These are phyloP conservation scores for Hippophae rhamnoides DNA, from an alignment of 306 rosid genomes.

Conservation along the genomic window DNA sequence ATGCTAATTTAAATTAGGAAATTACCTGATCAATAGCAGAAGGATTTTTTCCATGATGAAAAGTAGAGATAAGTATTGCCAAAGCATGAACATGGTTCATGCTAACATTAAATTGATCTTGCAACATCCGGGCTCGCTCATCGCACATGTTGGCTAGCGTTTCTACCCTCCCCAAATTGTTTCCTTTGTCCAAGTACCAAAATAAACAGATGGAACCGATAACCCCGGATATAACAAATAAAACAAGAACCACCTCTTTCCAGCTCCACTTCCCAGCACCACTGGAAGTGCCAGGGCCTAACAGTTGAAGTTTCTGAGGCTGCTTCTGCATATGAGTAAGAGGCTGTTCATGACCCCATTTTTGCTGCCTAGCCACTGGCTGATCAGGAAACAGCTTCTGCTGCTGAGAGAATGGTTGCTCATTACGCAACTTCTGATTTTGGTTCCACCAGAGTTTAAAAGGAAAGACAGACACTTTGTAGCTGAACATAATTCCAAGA, in stretches of 20 bases:
- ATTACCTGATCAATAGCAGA: constrained; percentile 88
- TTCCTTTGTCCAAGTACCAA: constrained; percentile 44
- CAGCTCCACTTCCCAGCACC: constrained; percentile 72
- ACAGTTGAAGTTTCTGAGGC: constrained; percentile 28
- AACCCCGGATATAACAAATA: constrained; percentile 46
- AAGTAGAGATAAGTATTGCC: constrained; percentile 88
- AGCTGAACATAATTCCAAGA: constrained; percentile 35
- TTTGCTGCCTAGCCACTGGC: constrained; percentile 15
- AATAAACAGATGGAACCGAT: constrained; percentile 51
- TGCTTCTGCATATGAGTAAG: constrained; percentile 25
- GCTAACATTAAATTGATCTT: constrained; percentile 95
- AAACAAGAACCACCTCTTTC: constrained; percentile 26
- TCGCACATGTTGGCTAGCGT: constrained; percentile 92
- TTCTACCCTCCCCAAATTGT: constrained; percentile 51
- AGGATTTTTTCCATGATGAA: constrained; percentile 84
- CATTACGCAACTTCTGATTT: constrained; percentile 28
- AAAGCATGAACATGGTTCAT: constrained; percentile 90
- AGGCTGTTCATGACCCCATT: constrained; percentile 21
- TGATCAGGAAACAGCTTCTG: constrained; percentile 19
- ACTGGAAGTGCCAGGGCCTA: constrained; percentile 28
- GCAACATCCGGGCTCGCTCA: constrained; percentile 94
- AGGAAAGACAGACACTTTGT: constrained; percentile 32
- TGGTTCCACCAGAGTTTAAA: constrained; percentile 32
- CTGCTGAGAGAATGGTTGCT: constrained; percentile 25
- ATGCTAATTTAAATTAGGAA: neutral